These are phyloP conservation scores for Xenoacremonium recifei DNA, from an alignment of 2,329 filamentous ascomycete genomes.

Conservation along the genomic window DNA sequence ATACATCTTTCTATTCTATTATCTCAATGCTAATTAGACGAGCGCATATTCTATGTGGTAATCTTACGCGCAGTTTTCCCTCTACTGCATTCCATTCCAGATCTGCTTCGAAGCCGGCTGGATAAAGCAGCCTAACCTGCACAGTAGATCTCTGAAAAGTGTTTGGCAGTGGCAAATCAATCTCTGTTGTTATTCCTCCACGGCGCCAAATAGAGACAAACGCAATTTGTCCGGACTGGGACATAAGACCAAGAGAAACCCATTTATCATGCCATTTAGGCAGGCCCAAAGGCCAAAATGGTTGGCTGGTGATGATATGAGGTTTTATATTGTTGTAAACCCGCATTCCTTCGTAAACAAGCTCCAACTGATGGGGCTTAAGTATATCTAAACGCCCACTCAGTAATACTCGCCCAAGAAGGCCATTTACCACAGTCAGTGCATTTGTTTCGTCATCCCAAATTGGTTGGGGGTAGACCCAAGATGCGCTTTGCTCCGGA, in stretches of 20 bases:
- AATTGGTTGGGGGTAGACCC: constrained; percentile 32
- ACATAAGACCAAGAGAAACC: background rate
- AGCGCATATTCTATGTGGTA: too few relatives aligned
- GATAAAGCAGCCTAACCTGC: too few relatives aligned
- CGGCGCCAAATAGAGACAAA: too few relatives aligned
- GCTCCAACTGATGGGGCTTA: background rate
- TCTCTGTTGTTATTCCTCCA: too few relatives aligned
- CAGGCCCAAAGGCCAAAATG: background rate
- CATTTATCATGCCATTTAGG: background rate
- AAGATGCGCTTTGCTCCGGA: constrained; percentile 32
- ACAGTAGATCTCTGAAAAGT: too few relatives aligned
- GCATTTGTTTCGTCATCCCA: constrained; percentile 26
- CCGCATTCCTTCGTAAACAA: background rate
- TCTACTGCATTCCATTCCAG: too few relatives aligned
- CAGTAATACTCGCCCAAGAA: background rate
- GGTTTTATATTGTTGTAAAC: background rate
- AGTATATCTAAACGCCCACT: background rate
- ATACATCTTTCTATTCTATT: too few relatives aligned
- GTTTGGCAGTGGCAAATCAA: too few relatives aligned
- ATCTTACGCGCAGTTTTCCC: too few relatives aligned
- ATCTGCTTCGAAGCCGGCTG: too few relatives aligned
- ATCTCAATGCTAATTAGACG: too few relatives aligned
- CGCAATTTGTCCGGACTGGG: too few relatives aligned
- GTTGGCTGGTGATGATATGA: background rate
- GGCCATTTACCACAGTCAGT: background rate